Base-by-base conservation (phyloP, 352 stramenopile species). In the Proteromonas lacertae region DNA sequence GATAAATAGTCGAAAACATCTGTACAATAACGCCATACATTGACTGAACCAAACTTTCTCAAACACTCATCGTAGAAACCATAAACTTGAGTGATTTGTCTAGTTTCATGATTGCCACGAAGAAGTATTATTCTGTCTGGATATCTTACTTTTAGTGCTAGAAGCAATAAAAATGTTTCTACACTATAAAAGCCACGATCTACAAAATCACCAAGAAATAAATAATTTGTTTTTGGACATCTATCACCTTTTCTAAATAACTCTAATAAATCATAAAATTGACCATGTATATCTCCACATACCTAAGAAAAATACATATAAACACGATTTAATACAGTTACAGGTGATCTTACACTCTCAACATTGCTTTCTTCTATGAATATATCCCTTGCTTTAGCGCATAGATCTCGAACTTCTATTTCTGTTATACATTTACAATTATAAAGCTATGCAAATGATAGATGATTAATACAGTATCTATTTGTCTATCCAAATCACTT, bases 161-260 rank as follows among this genome's bases (percentile, higher is more conserved):
- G 59, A 4, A 99, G 57, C 29, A 98, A 53, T 10, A 95, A 43
- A 46, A 98, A 94, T 5, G 84, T 97, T 56, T 99, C 88, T 6
- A 98, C 80, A 51, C 67, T 91, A 59, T 97, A 96, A 51, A 92
- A 94, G 6, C 88, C 88, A 29, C 88, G 69, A 53, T 99, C 88
- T 29, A 99, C 88, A 56, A 96, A 99, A 54, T 99, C 88, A 17
- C 88, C 88, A 51, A 99, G 75, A 53, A 99, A 99, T 4, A 99
- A 57, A 57, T 98, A 98, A 55, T 97, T 97, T 42, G 84, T 93
- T 48, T 93, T 77, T 0, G 83, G 83, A 43, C 74, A 92, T 43
- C 93, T 76, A 28, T 83, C 87, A 17, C 83, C 87, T 9, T 96
- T 77, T 41, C 89, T 91, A 59, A 96, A 96, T 9, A 79, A 52